A percentile compares a stretch with the other conserved stretches of the same genome.
Conservation (phyloP, 768 basidiomycete species). For the Lactarius indigo region DNA sequence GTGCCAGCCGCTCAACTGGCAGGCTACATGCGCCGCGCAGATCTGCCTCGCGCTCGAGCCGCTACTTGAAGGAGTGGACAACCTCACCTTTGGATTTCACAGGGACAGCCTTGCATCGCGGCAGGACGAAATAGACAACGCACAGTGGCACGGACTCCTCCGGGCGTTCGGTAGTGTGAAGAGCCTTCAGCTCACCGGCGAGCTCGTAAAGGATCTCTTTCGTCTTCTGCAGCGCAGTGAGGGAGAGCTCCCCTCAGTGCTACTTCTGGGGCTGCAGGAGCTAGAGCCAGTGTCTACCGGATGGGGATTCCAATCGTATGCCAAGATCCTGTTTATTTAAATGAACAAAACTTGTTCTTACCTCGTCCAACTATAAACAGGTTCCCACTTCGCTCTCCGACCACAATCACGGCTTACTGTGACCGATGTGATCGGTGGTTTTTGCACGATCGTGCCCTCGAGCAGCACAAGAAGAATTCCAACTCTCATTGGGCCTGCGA, state of each 20-base stretch:
- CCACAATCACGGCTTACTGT: constrained; percentile 11
- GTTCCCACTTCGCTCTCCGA: background rate
- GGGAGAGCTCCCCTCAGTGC: background rate
- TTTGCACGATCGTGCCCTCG: constrained; percentile 22
- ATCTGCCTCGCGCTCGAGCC: constrained; percentile 1
- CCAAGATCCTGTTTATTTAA: background rate
- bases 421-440: constrained; percentile 22
- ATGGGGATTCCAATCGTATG: background rate
- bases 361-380: background rate
- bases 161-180: background rate
- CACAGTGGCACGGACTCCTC: background rate
- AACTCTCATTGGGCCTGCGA: constrained; percentile 43
- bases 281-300: background rate
- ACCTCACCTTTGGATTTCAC: constrained; percentile 1
- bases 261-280: background rate
- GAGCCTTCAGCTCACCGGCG: background rate
- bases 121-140: background rate
- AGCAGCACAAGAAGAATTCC: constrained; percentile 31
- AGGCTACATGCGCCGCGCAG: background rate
- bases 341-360: background rate
- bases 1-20: background rate
- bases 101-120: background rate
- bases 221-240: background rate
- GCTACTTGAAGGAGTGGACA: background rate
- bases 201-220: background rate